Percentiles rank a stretch among this genome's conserved stretches.
Conservation (phyloP, 176 grass and related monocot genomes). For the Raddia distichophylla region DNA sequence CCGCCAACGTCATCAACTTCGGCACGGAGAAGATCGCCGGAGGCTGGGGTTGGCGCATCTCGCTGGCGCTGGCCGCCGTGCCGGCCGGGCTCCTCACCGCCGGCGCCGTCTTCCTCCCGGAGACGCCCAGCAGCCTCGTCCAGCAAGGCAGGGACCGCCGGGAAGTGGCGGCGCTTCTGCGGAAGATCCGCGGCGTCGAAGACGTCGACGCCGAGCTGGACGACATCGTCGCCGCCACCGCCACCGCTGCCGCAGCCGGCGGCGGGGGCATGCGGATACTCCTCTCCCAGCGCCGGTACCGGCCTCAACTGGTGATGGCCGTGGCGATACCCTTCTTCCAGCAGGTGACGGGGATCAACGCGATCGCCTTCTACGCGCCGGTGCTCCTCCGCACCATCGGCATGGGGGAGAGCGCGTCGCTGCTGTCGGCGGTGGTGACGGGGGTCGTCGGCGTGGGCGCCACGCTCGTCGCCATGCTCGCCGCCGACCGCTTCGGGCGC, state of each 20-base stretch:
- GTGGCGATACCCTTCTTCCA: conserved; percentile 42
- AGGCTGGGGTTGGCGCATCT: conserved; percentile 55
- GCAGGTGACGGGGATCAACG: conserved; percentile 53
- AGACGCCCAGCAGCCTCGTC: conserved; percentile 60
- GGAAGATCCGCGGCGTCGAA: conserved; percentile 25
- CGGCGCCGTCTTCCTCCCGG: conserved; percentile 51
- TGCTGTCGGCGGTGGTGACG: conserved; percentile 37
- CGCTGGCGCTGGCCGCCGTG: conserved; percentile 43
- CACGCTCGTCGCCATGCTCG: conserved; percentile 21
- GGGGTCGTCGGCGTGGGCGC: not conserved
- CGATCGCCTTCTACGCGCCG: conserved; percentile 63
- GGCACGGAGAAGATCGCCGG: conserved; percentile 40
- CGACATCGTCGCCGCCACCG: conserved; percentile 14
- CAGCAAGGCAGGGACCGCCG: conserved; percentile 32
- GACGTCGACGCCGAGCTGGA: conserved; percentile 19
- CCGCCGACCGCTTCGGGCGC: conserved; percentile 45
- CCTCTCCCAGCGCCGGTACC: not conserved
- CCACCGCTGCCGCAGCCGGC: not conserved
- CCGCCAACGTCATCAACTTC: conserved; percentile 44
- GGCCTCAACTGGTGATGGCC: conserved; percentile 39
- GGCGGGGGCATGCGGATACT: not conserved
- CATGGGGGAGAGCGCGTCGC: conserved; percentile 46
- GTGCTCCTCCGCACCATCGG: conserved; percentile 47
- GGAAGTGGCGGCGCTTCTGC: not conserved
- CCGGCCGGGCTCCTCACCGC: conserved; percentile 41